phyloP scores from a whole-genome alignment of 2,329 filamentous ascomycete species.

The Cercospora zeina region DNA sequence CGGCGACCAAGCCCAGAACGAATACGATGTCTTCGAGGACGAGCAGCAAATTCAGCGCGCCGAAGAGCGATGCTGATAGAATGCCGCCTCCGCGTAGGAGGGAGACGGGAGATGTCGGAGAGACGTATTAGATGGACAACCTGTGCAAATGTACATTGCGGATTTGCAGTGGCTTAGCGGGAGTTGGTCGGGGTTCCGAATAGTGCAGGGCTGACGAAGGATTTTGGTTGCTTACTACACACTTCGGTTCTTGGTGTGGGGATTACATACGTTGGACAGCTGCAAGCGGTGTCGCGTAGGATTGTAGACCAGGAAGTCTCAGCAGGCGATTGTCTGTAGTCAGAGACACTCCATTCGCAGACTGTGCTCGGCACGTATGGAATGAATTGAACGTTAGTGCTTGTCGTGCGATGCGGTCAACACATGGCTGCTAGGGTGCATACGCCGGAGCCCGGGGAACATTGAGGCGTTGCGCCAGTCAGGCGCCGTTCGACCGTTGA shows the following conservation, averaged over 20 bases:
- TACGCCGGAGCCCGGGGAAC: background rate
- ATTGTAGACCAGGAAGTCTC: background rate
- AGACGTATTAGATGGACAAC: constrained; percentile 37
- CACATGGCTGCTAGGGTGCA: background rate
- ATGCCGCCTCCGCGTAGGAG: constrained; percentile 53
- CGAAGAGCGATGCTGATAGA: constrained; percentile 32
- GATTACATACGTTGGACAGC: background rate
- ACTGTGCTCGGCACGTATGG: constrained; percentile 7
- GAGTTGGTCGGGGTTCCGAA: constrained; percentile 6
- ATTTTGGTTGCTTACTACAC: background rate
- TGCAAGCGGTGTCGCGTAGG: constrained; percentile 1
- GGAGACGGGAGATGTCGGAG: constrained; percentile 38
- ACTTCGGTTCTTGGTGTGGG: background rate
- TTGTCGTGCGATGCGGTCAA: too few relatives aligned
- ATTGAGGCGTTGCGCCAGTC: background rate
- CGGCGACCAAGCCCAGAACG: constrained; percentile 12
- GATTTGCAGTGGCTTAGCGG: constrained; percentile 8
- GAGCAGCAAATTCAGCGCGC: constrained; percentile 25
- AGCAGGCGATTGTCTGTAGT: constrained; percentile 1
- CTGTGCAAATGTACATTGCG: constrained; percentile 8
- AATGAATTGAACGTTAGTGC: background rate
- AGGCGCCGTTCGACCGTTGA: background rate
- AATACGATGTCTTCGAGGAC: constrained; percentile 23
- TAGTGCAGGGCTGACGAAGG: background rate
- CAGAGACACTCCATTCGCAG: constrained; percentile 22